These are phyloP conservation scores for Cutaneotrichosporon cutaneum DNA, from an alignment of 1,284 basidiomycete genomes.

Conservation along the genomic window DNA sequence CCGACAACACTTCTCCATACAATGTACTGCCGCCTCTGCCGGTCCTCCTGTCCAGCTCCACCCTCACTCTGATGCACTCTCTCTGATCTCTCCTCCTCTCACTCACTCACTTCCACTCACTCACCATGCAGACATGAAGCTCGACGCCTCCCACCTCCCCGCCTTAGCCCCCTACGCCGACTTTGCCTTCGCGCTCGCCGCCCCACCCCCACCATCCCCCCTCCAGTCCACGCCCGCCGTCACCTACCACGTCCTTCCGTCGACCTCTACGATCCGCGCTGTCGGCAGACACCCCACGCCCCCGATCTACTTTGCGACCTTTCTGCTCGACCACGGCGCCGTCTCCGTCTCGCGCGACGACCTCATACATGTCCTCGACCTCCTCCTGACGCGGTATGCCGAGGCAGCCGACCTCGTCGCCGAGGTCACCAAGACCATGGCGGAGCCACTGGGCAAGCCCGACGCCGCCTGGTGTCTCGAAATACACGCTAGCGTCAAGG, in stretches of 20 bases:
- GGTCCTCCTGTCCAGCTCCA: too few species aligned
- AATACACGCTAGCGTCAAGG: background rate
- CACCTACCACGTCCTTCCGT: background rate
- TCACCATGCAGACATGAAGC: background rate
- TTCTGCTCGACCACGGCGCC: background rate
- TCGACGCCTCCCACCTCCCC: background rate
- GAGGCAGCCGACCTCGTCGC: background rate
- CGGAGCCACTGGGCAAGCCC: conserved; percentile 1
- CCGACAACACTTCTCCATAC: too few species aligned
- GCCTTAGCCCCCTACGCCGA: background rate
- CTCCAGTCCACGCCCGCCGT: background rate
- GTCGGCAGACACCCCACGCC: background rate
- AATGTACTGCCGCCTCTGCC: too few species aligned
- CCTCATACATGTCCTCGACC: background rate
- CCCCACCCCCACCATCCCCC: background rate
- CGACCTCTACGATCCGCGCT: background rate
- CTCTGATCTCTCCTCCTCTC: background rate
- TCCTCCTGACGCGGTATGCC: background rate
- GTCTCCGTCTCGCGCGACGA: background rate
- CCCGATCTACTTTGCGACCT: background rate
- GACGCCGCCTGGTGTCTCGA: conserved; percentile 1
- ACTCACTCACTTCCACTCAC: background rate
- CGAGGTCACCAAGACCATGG: background rate
- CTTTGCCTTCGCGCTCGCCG: background rate
- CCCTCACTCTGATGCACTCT: background rate